Conservation (phyloP, 352 stramenopile genomes). For the Globisporangium sylvaticum region DNA sequence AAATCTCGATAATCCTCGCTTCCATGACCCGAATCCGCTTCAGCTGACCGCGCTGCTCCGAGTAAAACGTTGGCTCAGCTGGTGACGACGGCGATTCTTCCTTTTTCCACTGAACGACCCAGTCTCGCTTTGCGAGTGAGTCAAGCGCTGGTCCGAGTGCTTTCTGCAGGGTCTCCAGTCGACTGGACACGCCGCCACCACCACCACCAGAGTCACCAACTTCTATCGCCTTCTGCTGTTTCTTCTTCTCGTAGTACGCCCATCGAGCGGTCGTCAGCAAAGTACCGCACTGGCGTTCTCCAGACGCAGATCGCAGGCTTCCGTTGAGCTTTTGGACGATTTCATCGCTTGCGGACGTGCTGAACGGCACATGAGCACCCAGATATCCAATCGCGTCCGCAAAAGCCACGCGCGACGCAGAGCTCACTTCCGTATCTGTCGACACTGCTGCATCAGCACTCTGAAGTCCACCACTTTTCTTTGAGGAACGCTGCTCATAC, state of each 20-base stretch:
- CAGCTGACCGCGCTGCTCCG: slow-evolving; percentile 45
- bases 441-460: neutral
- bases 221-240: neutral
- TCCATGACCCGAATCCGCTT: slow-evolving; percentile 57
- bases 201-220: slow-evolving; percentile 4
- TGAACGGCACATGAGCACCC: slow-evolving; percentile 26
- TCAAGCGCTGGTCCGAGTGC: slow-evolving; percentile 24
- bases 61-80: slow-evolving; percentile 30
- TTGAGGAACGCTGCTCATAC: slow-evolving; percentile 7
- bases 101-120: slow-evolving; percentile 19
- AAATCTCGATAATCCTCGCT: slow-evolving; percentile 46
- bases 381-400: slow-evolving; percentile 55
- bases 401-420: slow-evolving; percentile 43
- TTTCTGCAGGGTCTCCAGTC: slow-evolving; percentile 20
- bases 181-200: neutral
- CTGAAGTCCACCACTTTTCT: neutral
- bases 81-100: neutral
- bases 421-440: slow-evolving; percentile 17
- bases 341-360: slow-evolving; percentile 12
- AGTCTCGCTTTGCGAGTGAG: slow-evolving; percentile 42
- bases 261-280: slow-evolving; percentile 53
- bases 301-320: slow-evolving; percentile 34
- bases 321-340: slow-evolving; percentile 23
- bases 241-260: slow-evolving; percentile 37
- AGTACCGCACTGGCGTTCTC: slow-evolving; percentile 56